phyloP scores from a whole-genome alignment of 2,329 filamentous ascomycete species.

The Xylaria sp. region DNA sequence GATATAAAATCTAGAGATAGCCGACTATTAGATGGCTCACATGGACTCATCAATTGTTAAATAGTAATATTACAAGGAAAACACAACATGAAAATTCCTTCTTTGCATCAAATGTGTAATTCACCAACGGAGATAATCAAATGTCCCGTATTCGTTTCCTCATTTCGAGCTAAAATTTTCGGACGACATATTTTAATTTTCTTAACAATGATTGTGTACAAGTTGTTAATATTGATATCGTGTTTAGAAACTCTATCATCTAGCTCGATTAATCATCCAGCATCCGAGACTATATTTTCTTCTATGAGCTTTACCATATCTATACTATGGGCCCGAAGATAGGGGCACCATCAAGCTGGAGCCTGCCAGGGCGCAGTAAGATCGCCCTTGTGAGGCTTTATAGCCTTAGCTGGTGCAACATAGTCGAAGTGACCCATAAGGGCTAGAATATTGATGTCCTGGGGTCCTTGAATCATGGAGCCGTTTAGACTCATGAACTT shows the following conservation, averaged over 20 bases:
- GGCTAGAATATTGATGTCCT: conserved; percentile 7
- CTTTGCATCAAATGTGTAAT: too few species aligned
- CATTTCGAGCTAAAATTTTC: not conserved
- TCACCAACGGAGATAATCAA: too few species aligned
- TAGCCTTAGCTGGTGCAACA: conserved; percentile 8
- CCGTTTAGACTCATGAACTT: conserved; percentile 11
- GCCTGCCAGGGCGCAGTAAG: conserved; percentile 22
- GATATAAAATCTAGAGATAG: too few species aligned
- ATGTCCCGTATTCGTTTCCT: not conserved
- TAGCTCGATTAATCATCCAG: not conserved
- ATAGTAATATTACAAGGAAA: too few species aligned
- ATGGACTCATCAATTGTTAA: too few species aligned
- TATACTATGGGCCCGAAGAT: too few species aligned
- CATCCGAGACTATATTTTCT: not conserved
- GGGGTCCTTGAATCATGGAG: conserved; percentile 7
- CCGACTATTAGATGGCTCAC: too few species aligned
- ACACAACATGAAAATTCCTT: too few species aligned
- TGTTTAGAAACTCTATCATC: not conserved
- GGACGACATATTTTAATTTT: not conserved
- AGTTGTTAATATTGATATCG: not conserved
- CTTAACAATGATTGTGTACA: not conserved
- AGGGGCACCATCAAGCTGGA: not conserved
- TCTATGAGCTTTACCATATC: too few species aligned
- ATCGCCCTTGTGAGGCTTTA: conserved; percentile 7
- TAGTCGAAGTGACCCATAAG: conserved; percentile 18